phyloP scores from a whole-genome alignment of 75 land plant species.

The Isoetes taiwanensis region DNA sequence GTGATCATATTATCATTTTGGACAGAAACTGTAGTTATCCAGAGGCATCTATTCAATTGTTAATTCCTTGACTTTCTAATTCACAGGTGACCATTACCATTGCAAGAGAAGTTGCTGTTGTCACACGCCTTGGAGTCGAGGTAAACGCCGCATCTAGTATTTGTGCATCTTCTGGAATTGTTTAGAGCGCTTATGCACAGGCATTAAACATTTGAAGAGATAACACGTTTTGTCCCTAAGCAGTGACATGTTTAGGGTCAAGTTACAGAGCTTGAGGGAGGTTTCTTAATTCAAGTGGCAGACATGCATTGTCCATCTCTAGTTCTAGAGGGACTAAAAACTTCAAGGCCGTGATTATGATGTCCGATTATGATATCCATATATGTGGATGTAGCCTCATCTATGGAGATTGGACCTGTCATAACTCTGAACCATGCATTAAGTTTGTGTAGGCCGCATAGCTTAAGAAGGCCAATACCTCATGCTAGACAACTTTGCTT shows the following conservation, averaged over 20 bases:
- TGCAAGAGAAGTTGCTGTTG: slow-evolving; percentile 52
- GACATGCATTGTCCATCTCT: neutral
- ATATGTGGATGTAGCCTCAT: no score
- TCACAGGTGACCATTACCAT: slow-evolving; percentile 38
- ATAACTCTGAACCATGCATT: no score
- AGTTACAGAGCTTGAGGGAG: slow-evolving; percentile 4
- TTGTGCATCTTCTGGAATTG: neutral
- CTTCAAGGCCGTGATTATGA: no score
- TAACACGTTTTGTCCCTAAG: neutral
- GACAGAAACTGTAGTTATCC: neutral
- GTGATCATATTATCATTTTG: slow-evolving; percentile 8
- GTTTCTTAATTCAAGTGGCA: neutral
- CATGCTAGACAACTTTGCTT: no score
- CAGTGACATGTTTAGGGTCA: neutral
- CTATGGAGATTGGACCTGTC: no score
- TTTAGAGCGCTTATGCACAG: neutral
- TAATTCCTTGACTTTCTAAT: neutral
- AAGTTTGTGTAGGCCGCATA: no score
- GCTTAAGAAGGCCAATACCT: no score
- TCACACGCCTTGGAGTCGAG: slow-evolving; percentile 52
- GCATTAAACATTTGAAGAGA: neutral
- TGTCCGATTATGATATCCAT: no score
- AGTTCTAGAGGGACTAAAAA: neutral
- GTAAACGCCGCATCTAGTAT: slow-evolving; percentile 20
- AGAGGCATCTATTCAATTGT: neutral